Base-by-base conservation (phyloP, 164 flowering plant genomes). In the Piper longum region DNA sequence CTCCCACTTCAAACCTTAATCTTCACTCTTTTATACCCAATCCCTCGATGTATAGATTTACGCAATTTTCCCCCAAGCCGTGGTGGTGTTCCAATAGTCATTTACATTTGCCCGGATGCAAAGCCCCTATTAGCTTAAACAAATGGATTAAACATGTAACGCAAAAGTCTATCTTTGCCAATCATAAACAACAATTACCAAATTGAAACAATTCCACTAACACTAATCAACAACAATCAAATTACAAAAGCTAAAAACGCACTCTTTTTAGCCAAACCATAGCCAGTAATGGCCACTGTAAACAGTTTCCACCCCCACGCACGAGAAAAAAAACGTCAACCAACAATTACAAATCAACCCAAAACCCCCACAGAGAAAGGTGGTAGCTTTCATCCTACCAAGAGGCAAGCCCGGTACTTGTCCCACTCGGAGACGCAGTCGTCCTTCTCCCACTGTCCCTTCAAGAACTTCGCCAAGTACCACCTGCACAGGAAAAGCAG, bases 401-500 rank as follows among this genome's bases (percentile, higher is more conserved):
- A 73, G 42, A 91, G 85, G 71, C 98, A 88, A 67, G 81, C 82
- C 75, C 87, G 80, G 82, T 91, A 91, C 43, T 85, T 85, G 48
- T 81, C 62, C 96, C 98, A 91, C 77, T 91, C 91, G 7, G 77
- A 60, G 42, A 75, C 76, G 62, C 98, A 91, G 54, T 84, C 96
- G 66, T 83, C 86, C 73, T 88, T 82, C 64, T 88, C 81, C 91
- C 96, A 88, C 66, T 82, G 82, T 60, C 96, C 96, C 73, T 87
- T 91, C 66, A 87, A 73, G 69, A 85, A 91, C 68, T 91, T 85
- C 75, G 88, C 98, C 4, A 91, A 73, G 55, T 91, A 91, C 98
- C 98, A 88, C 71, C 93, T 91, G 75, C n/a, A 4, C 13, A 16
- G 16, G 16, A 36, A 3, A 12, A 16, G 39, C 16, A 52, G 39